phyloP scores from a whole-genome alignment of 345 rosid genomes.

The Melastoma malabathricum region DNA sequence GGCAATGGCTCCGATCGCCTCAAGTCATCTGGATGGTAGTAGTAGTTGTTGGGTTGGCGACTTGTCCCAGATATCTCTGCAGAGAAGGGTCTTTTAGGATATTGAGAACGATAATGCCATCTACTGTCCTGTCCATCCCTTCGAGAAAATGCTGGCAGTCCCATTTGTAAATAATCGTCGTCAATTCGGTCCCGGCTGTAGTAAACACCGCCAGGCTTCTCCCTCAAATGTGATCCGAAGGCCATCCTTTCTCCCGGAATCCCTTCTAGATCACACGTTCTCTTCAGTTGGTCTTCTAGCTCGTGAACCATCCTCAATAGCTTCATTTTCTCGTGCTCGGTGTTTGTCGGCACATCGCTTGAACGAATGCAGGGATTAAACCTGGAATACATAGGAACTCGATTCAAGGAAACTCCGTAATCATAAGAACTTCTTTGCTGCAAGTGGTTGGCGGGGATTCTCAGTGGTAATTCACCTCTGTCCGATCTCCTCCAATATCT shows the following conservation, averaged over 20 bases:
- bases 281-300: conserved; percentile 41
- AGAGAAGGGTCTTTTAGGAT: conserved; percentile 25
- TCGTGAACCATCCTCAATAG: conserved; percentile 42
- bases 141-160: conserved; percentile 15
- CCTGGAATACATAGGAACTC: conserved; percentile 23
- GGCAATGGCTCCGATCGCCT: conserved; percentile 23
- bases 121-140: conserved; percentile 14
- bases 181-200: conserved; percentile 11
- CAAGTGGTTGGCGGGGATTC: conserved; percentile 24
- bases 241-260: conserved; percentile 13
- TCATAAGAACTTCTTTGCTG: conserved; percentile 23
- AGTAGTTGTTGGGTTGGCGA: conserved; percentile 17
- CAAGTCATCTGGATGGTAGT: conserved; percentile 22
- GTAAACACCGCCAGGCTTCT: conserved; percentile 11
- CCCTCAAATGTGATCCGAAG: conserved; percentile 14
- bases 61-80: conserved; percentile 27
- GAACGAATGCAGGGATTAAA: conserved; percentile 19
- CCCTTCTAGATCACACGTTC: conserved; percentile 16
- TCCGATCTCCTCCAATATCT: conserved; percentile 29
- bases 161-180: conserved; percentile 6
- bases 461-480: conserved; percentile 24
- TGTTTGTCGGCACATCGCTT: conserved; percentile 22
- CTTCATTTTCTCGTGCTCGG: conserved; percentile 31
- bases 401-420: conserved; percentile 35
- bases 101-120: conserved; percentile 19